A percentile compares a stretch with the other conserved stretches of the same genome.
phyloP scores from a whole-genome alignment of 2,329 filamentous ascomycete species.

The Mollisia scopiformis region DNA sequence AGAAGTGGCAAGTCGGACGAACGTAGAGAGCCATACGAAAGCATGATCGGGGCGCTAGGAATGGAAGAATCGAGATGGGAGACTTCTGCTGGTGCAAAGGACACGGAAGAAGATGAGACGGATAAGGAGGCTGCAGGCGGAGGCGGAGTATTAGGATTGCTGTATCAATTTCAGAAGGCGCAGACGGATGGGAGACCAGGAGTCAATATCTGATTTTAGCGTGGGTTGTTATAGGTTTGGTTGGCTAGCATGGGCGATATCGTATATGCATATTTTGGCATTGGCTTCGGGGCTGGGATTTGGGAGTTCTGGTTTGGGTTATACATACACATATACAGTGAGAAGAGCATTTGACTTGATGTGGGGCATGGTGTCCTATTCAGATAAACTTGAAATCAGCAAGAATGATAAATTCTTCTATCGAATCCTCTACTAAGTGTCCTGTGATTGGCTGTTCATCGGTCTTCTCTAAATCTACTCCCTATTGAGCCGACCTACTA shows the following conservation, averaged over 20 bases:
- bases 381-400: too few species aligned
- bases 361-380: not conserved
- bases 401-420: too few species aligned
- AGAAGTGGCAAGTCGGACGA: not conserved
- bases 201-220: conserved; percentile 36
- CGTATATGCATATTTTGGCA: not conserved
- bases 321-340: not conserved
- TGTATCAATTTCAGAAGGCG: conserved; percentile 69
- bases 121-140: conserved; percentile 50
- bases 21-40: conserved; percentile 36
- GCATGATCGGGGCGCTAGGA: conserved; percentile 26
- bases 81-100: conserved; percentile 37
- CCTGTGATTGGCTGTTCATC: too few species aligned
- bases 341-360: not conserved
- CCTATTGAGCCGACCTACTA: too few species aligned
- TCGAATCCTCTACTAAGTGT: too few species aligned
- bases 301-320: not conserved
- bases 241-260: not conserved
- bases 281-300: not conserved
- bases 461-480: too few species aligned
- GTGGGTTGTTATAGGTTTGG: not conserved
- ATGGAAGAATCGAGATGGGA: conserved; percentile 49
- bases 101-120: conserved; percentile 47
- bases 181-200: conserved; percentile 51
- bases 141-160: conserved; percentile 64